Conservation (phyloP, 208 protist species). For the Leishmania amazonensis region DNA sequence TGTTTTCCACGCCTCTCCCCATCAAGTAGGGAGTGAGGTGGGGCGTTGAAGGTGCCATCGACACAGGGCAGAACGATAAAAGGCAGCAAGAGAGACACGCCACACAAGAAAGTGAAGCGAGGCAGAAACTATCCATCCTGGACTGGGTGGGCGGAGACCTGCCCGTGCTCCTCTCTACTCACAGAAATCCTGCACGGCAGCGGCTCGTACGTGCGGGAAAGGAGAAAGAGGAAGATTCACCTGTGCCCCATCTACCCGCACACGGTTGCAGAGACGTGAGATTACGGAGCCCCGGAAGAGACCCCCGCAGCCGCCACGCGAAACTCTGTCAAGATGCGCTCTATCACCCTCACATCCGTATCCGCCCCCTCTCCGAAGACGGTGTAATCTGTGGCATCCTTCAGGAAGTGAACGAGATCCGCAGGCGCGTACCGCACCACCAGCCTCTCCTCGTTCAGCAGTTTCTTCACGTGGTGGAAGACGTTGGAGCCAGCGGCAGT, state of each 20-base stretch:
- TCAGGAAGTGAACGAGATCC: slow-evolving; percentile 27
- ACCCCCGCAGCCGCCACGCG: slow-evolving; percentile 21
- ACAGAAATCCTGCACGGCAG: neutral
- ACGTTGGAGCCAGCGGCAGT: slow-evolving; percentile 60
- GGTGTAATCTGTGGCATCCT: slow-evolving; percentile 48
- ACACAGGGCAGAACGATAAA: neutral
- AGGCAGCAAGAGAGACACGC: neutral
- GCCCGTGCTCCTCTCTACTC: neutral
- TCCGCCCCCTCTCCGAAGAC: slow-evolving; percentile 44
- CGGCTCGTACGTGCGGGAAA: neutral
- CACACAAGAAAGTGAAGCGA: neutral
- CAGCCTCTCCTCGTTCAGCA: slow-evolving; percentile 43
- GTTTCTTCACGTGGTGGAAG: slow-evolving; percentile 66
- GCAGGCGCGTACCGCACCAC: slow-evolving; percentile 29
- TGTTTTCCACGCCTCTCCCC: neutral
- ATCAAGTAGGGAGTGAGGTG: neutral
- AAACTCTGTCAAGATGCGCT: slow-evolving; percentile 40
- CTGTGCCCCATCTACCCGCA: neutral
- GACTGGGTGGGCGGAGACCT: neutral
- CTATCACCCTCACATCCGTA: slow-evolving; percentile 25
- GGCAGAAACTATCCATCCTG: neutral
- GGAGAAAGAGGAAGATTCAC: neutral
- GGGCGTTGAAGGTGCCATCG: neutral
- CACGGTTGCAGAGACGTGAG: neutral
- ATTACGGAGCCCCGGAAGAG: neutral